Conservation (phyloP, 2,329 filamentous ascomycete species). For the Microsporum audouinii region DNA sequence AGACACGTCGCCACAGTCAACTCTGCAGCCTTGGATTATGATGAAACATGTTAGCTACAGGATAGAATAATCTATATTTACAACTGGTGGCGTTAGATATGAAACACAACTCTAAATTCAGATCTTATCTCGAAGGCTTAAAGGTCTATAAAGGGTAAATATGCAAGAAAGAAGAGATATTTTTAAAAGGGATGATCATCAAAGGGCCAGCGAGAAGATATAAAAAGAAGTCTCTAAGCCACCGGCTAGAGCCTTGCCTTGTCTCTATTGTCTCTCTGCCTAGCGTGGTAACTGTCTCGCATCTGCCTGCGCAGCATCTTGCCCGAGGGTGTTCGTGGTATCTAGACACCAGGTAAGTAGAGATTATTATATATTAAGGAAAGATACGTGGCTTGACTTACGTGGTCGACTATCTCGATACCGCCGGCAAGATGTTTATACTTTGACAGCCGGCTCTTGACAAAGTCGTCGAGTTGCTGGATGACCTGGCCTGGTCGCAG, state of each 20-base stretch:
- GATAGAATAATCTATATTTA: background rate
- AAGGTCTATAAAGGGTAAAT: background rate
- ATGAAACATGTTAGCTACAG: background rate
- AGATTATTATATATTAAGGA: background rate
- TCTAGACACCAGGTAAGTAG: slow-evolving; percentile 3
- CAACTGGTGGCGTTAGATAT: background rate
- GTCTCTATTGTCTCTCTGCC: background rate
- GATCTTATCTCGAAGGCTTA: background rate
- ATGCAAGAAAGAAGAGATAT: background rate
- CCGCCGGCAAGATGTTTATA: slow-evolving; percentile 12
- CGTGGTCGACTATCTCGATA: slow-evolving; percentile 9
- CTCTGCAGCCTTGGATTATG: background rate
- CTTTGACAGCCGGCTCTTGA: slow-evolving; percentile 9
- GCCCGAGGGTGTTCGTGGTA: slow-evolving; percentile 11
- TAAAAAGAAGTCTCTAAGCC: background rate
- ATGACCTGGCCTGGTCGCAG: background rate
- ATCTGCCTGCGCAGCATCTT: slow-evolving; percentile 13
- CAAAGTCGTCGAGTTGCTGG: slow-evolving; percentile 10
- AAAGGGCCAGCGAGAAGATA: background rate
- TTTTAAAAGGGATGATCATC: background rate
- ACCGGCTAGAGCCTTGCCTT: slow-evolving; percentile 7
- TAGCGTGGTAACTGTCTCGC: slow-evolving; percentile 11
- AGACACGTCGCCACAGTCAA: background rate
- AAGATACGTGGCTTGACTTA: background rate
- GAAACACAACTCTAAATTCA: background rate